A percentile compares a stretch with the other conserved stretches of the same genome.
These are phyloP conservation scores for Claviceps cyperi DNA, from an alignment of 2,329 filamentous ascomycete genomes.

Conservation along the genomic window DNA sequence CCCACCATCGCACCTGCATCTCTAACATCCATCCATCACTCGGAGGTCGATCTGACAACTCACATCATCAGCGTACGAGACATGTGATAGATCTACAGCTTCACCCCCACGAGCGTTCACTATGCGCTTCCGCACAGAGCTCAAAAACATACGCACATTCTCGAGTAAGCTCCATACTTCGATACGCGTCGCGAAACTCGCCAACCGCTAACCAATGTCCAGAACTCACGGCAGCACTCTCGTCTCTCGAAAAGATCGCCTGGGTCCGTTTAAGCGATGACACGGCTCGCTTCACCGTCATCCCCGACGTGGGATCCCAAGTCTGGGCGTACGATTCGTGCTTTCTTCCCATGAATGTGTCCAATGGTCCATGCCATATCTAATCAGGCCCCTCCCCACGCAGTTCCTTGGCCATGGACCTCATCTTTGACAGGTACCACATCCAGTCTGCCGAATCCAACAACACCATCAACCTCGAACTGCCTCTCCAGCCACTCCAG, in stretches of 20 bases:
- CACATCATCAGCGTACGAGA: background rate
- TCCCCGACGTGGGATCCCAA: conserved; percentile 86
- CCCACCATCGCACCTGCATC: background rate
- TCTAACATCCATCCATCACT: background rate
- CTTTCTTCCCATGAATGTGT: background rate
- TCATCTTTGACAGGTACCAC: conserved; percentile 75
- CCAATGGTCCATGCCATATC: background rate
- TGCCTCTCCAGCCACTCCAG: conserved; percentile 76
- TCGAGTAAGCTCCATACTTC: conserved; percentile 31
- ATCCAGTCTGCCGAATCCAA: conserved; percentile 69
- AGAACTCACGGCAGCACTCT: conserved; percentile 52
- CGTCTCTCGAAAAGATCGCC: conserved; percentile 63
- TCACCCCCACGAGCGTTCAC: conserved; percentile 12
- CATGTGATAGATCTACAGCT: background rate
- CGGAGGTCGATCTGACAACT: background rate
- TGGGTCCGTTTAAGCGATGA: conserved; percentile 85
- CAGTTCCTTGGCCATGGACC: conserved; percentile 52
- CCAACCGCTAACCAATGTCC: conserved; percentile 1
- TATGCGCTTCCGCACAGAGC: conserved; percentile 53
- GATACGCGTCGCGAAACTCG: background rate
- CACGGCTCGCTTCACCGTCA: conserved; percentile 83
- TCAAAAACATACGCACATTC: conserved; percentile 53
- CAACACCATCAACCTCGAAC: conserved; percentile 93
- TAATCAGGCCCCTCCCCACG: background rate
- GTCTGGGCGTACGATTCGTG: conserved; percentile 70